Percentiles rank a stretch among this genome's conserved stretches.
Conservation (phyloP, 129 eudicot genomes). For the Glebionis coronaria region DNA sequence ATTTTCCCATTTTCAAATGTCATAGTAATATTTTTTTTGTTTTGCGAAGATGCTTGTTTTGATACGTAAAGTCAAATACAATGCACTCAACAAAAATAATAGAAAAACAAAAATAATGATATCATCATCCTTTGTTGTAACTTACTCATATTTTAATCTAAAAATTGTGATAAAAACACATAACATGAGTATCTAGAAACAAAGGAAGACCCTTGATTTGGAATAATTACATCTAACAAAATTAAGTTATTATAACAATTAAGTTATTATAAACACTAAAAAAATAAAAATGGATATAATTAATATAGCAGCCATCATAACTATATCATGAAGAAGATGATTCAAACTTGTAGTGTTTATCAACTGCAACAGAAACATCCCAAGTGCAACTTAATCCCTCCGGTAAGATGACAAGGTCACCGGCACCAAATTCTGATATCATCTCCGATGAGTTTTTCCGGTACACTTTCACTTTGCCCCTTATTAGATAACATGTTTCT, state of each 20-base stretch:
- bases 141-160: slow-evolving; percentile 14
- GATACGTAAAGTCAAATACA: slow-evolving; percentile 15
- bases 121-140: background rate
- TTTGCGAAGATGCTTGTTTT: slow-evolving; percentile 19
- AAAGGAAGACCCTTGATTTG: slow-evolving; percentile 18
- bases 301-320: background rate
- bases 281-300: background rate
- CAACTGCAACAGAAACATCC: slow-evolving; percentile 89
- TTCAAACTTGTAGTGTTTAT: slow-evolving; percentile 91
- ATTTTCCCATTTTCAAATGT: background rate
- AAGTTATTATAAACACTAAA: slow-evolving; percentile 18
- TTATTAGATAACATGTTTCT: slow-evolving; percentile 72
- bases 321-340: slow-evolving; percentile 41
- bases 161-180: slow-evolving; percentile 2
- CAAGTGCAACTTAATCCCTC: slow-evolving; percentile 94
- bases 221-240: slow-evolving; percentile 33
- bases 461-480: slow-evolving; percentile 81
- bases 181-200: slow-evolving; percentile 9
- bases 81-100: slow-evolving; percentile 7
- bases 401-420: slow-evolving; percentile 80
- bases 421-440: slow-evolving; percentile 86
- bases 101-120: background rate
- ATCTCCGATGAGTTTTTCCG: slow-evolving; percentile 61
- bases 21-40: background rate
- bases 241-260: slow-evolving; percentile 17